These are phyloP conservation scores for Pythium chondricola DNA, from an alignment of 352 stramenopile species.

Conservation along the genomic window DNA sequence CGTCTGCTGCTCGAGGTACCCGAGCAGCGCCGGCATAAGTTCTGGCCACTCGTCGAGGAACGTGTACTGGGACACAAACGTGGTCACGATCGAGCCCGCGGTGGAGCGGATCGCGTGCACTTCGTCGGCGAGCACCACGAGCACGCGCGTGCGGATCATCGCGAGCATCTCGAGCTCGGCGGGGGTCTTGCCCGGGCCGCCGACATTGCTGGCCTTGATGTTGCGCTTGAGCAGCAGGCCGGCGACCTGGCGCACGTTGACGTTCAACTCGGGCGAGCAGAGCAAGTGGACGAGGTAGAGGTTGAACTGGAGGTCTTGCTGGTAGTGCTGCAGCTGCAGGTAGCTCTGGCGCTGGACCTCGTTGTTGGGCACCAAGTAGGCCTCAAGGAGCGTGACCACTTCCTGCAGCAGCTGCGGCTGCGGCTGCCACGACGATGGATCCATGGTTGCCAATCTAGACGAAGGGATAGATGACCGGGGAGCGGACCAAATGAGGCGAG, in stretches of 20 bases:
- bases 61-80: constrained; percentile 83
- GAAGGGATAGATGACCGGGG: neutral
- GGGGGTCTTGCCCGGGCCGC: constrained; percentile 34
- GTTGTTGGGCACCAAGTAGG: constrained; percentile 83
- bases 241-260: constrained; percentile 68
- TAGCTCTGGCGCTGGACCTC: constrained; percentile 79
- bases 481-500: too few relatives aligned
- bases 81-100: constrained; percentile 74
- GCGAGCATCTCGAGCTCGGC: constrained; percentile 72
- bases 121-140: constrained; percentile 59
- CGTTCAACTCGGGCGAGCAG: constrained; percentile 47
- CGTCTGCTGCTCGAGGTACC: constrained; percentile 49
- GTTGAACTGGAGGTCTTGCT: constrained; percentile 87
- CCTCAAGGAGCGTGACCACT: constrained; percentile 71
- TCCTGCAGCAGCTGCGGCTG: constrained; percentile 67
- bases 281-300: constrained; percentile 85
- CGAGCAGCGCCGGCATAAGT: constrained; percentile 69
- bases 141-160: constrained; percentile 70
- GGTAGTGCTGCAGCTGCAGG: constrained; percentile 79
- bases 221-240: constrained; percentile 83
- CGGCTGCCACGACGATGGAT: constrained; percentile 67
- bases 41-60: constrained; percentile 87
- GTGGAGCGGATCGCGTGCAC: constrained; percentile 67
- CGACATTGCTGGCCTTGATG: constrained; percentile 73
- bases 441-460: constrained; percentile 13